Base-by-base conservation (phyloP, 495 filamentous ascomycete genomes). In the Beverwykella pulmonaria region DNA sequence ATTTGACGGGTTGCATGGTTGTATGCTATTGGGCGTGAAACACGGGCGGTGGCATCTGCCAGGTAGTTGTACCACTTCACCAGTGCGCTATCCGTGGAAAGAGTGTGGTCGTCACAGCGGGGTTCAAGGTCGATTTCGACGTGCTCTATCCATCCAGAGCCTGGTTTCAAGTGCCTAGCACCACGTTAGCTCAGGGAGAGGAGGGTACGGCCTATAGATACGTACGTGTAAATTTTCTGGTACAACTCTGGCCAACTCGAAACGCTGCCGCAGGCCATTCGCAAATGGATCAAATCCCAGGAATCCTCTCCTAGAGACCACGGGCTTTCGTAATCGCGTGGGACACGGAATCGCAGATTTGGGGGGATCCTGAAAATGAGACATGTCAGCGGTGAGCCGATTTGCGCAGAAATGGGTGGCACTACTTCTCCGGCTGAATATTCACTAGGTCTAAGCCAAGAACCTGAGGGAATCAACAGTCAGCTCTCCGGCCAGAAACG, bases 61-160 rank as follows among this genome's bases (percentile, higher is more conserved):
- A 97, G 70, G 64, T 84, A 84, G 36, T 83, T 76, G 63, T 89
- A 89, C 93, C 92, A 97, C 65, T 83, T 77, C 65, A 69, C 76
- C 57, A 86, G 78, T 32, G 74, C 76, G 58, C 77, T 84, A 50
- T 81, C 78, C 59, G 71, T 63, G 44, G 84, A 76, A 71, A 86
- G 61, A 74, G 73, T 84, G n/a, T 84, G 82, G 69, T 92, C 88
- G 60, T 93, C 90, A 63, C 86, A 90, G 26, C 86, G 88, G n/a
- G 91, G 91, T 25, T 83, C 78, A 53, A 90, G 86, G 74, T 98
- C 92, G 32, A 98, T 90, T 73, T 98, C 93, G n/a, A 96, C 86
- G 59, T 97, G 92, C 76, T 98, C 93, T 50, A 97, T 80, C 76
- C 84, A 87, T 12, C 91, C 92, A 60, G 75, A 78, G 4, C 89